phyloP scores from a whole-genome alignment of 2,329 filamentous ascomycete genomes.

The Pseudogymnoascus sp. region DNA sequence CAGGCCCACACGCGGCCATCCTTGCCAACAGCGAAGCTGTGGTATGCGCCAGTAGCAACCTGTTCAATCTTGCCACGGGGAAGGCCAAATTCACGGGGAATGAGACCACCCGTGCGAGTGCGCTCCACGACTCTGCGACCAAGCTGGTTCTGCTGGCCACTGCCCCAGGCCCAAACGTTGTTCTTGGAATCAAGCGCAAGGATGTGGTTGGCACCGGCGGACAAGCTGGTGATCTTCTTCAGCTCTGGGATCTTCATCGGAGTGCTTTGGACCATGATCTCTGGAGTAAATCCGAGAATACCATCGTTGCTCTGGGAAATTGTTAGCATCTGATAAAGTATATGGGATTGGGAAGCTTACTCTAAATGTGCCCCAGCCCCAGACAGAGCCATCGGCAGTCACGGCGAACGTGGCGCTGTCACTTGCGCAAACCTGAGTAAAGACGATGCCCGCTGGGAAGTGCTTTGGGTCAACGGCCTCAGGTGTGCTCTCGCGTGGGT shows the following conservation, averaged over 20 bases:
- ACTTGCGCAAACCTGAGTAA: constrained; percentile 59
- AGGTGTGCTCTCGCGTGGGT: constrained; percentile 65
- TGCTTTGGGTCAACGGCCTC: constrained; percentile 47
- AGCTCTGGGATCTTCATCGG: constrained; percentile 48
- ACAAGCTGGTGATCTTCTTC: constrained; percentile 46
- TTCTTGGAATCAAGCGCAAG: constrained; percentile 51
- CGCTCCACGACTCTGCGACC: constrained; percentile 38
- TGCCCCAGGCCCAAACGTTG: constrained; percentile 56
- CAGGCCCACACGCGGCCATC: constrained; percentile 67
- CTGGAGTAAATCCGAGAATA: constrained; percentile 44
- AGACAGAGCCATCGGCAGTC: constrained; percentile 66
- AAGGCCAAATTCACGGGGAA: constrained; percentile 27
- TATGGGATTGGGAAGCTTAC: constrained; percentile 33
- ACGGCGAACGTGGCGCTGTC: constrained; percentile 71
- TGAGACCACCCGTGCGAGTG: constrained; percentile 21
- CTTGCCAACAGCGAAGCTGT: constrained; percentile 67
- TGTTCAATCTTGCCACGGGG: constrained; percentile 22
- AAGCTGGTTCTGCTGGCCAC: constrained; percentile 60
- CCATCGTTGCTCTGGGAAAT: constrained; percentile 50
- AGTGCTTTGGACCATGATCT: constrained; percentile 21
- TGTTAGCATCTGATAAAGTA: constrained; percentile 15
- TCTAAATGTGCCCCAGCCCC: constrained; percentile 78
- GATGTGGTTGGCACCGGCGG: constrained; percentile 49
- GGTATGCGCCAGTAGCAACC: constrained; percentile 60
- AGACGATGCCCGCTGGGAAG: constrained; percentile 53